A percentile compares a stretch with the other conserved stretches of the same genome.
Conservation (phyloP, 2,329 filamentous ascomycete species). For the Nemania serpens region DNA sequence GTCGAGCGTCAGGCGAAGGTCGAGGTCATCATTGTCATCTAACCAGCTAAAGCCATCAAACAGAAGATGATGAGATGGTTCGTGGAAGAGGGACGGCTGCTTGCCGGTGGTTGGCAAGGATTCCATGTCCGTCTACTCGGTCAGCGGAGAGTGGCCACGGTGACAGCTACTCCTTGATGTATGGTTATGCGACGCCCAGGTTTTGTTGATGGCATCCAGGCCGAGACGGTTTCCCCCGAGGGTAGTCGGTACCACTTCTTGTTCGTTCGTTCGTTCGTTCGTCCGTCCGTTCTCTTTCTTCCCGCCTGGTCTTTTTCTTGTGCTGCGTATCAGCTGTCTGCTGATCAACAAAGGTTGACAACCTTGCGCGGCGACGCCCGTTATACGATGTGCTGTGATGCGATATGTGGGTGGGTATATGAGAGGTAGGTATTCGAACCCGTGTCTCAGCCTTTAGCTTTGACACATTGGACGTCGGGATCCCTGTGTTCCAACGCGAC, state of each 20-base stretch:
- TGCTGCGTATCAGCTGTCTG: constrained; percentile 36
- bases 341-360: constrained; percentile 13
- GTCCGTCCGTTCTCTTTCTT: background rate
- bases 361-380: background rate
- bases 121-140: constrained; percentile 34
- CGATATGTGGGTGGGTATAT: background rate
- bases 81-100: constrained; percentile 30
- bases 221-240: background rate
- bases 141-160: background rate
- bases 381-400: background rate
- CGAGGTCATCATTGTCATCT: constrained; percentile 72
- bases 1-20: constrained; percentile 68
- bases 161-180: constrained; percentile 32
- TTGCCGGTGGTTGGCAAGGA: constrained; percentile 35
- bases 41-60: constrained; percentile 75
- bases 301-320: background rate
- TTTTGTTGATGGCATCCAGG: constrained; percentile 55
- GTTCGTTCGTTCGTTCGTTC: too few relatives aligned
- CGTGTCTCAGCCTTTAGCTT: constrained; percentile 9
- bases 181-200: constrained; percentile 45
- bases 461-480: constrained; percentile 4
- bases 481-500: constrained; percentile 16
- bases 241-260: constrained; percentile 49
- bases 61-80: constrained; percentile 56
- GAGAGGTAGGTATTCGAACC: background rate